These are phyloP conservation scores for Candida freyschussii DNA, from an alignment of 1,139 yeast species.

Conservation along the genomic window DNA sequence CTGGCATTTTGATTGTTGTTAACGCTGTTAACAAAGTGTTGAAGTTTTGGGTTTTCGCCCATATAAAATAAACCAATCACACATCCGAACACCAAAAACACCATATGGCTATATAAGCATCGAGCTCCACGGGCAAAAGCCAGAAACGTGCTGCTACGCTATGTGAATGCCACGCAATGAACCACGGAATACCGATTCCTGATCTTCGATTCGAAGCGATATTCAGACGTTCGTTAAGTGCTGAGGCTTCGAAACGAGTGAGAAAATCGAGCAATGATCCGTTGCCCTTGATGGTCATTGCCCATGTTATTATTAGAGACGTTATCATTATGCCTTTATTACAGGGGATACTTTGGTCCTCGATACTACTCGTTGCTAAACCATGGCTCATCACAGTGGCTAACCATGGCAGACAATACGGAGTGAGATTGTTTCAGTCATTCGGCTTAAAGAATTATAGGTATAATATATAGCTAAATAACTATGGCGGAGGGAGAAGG, in stretches of 20 bases:
- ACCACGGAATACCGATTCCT: constrained; percentile 39
- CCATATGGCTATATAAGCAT: too few species aligned
- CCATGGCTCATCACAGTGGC: constrained; percentile 36
- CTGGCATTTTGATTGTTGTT: background rate
- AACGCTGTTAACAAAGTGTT: too few species aligned
- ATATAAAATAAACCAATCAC: too few species aligned
- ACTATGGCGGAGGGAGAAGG: background rate
- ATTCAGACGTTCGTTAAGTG: constrained; percentile 44
- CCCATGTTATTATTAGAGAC: constrained; percentile 57
- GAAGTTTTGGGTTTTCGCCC: too few species aligned
- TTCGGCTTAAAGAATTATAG: constrained; percentile 6
- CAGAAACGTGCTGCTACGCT: too few species aligned
- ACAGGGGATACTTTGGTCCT: constrained; percentile 51
- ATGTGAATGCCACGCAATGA: too few species aligned
- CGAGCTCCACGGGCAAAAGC: too few species aligned
- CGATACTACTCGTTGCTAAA: constrained; percentile 34
- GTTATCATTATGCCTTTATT: constrained; percentile 64
- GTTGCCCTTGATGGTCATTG: constrained; percentile 35
- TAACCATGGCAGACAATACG: constrained; percentile 25
- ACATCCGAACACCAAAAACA: too few species aligned
- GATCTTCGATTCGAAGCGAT: constrained; percentile 64
- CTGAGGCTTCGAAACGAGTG: constrained; percentile 9
- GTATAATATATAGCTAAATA: background rate
- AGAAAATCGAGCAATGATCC: too few species aligned
- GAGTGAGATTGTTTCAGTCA: constrained; percentile 16